Percentiles rank a stretch among this genome's conserved stretches.
Conservation (phyloP, 2,329 filamentous ascomycete species). For the Zymoseptoria brevis region DNA sequence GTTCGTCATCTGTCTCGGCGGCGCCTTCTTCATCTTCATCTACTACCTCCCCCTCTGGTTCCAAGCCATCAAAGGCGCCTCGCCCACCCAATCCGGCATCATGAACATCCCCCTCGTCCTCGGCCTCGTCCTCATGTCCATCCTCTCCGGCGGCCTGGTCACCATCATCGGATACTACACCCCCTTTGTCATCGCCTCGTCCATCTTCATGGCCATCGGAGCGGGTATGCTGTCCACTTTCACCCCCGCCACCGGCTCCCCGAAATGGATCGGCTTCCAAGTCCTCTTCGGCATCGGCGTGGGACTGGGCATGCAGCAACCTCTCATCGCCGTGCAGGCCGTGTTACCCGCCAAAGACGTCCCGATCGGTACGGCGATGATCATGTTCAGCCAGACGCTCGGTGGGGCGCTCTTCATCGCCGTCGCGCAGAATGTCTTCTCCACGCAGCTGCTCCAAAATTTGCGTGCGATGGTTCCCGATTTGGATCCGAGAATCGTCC, state of each 20-base stretch:
- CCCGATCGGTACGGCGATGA: constrained; percentile 41
- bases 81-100: constrained; percentile 41
- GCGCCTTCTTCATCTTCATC: constrained; percentile 35
- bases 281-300: constrained; percentile 33
- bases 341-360: constrained; percentile 37
- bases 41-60: constrained; percentile 43
- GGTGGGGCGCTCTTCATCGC: constrained; percentile 44
- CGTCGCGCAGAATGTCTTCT: constrained; percentile 45
- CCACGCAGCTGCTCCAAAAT: constrained; percentile 40
- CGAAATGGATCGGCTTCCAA: constrained; percentile 35
- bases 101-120: constrained; percentile 43
- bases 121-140: constrained; percentile 37
- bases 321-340: constrained; percentile 40
- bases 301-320: constrained; percentile 43
- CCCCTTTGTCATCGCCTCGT: constrained; percentile 39
- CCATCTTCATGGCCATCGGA: constrained; percentile 38
- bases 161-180: constrained; percentile 43
- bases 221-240: constrained; percentile 41
- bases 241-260: constrained; percentile 30
- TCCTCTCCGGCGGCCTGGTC: constrained; percentile 33
- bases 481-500: constrained; percentile 36
- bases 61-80: constrained; percentile 42
- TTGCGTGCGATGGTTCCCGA: constrained; percentile 32
- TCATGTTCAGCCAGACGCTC: constrained; percentile 43
- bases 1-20: constrained; percentile 31